These are phyloP conservation scores for Syzygium oleosum DNA, from an alignment of 345 rosid genomes.

Conservation along the genomic window DNA sequence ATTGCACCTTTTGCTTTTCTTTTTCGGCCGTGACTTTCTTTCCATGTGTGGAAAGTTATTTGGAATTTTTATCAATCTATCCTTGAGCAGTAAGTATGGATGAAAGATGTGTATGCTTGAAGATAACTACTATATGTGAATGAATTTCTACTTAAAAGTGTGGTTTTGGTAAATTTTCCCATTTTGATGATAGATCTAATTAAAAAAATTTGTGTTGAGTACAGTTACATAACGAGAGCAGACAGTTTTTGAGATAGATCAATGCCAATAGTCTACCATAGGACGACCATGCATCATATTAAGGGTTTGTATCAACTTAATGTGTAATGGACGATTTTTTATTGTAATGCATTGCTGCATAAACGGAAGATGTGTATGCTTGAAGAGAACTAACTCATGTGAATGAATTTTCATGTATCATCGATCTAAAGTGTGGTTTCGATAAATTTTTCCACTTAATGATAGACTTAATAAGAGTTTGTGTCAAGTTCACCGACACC, in stretches of 20 bases:
- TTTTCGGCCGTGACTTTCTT: not conserved
- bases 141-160: not conserved
- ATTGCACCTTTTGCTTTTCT: not conserved
- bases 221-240: not conserved
- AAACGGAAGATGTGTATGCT: not conserved
- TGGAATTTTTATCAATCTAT: not conserved
- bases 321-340: not conserved
- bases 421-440: not conserved
- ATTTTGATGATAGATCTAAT: not conserved
- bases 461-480: not conserved
- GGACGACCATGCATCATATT: not conserved
- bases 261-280: not conserved
- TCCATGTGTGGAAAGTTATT: not conserved
- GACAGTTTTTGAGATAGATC: not conserved
- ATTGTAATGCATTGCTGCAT: not conserved
- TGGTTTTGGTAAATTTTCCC: not conserved
- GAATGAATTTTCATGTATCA: not conserved
- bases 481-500: not conserved
- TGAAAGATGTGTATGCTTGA: not conserved
- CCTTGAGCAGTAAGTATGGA: not conserved
- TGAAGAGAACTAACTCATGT: not conserved
- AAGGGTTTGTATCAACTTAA: not conserved
- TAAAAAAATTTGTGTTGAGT: not conserved
- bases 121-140: not conserved
- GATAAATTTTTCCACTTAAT: not conserved